phyloP scores from a whole-genome alignment of 345 rosid genomes.

The Gossypium sturtianum region DNA sequence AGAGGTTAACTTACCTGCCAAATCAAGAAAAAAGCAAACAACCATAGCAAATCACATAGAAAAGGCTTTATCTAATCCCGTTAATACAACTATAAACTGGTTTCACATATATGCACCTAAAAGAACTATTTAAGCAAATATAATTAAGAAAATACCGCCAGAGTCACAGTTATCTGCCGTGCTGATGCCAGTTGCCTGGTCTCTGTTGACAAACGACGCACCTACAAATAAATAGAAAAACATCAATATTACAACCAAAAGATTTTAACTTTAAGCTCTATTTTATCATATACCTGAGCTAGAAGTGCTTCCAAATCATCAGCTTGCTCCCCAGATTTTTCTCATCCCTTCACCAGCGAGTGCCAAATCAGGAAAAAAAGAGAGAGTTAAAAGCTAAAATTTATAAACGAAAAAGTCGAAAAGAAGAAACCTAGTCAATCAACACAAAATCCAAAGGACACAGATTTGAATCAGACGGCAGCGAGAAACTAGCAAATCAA shows the following conservation, averaged over 20 bases:
- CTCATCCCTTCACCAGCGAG: constrained; percentile 53
- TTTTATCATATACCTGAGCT: constrained; percentile 47
- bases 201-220: constrained; percentile 59
- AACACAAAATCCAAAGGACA: not conserved
- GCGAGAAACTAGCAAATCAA: not conserved
- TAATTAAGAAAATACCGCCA: constrained; percentile 28
- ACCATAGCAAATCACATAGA: not conserved
- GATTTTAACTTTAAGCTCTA: not conserved
- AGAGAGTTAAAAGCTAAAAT: not conserved
- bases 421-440: not conserved
- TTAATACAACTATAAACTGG: not conserved
- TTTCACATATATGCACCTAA: not conserved
- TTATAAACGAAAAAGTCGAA: not conserved
- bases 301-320: constrained; percentile 61
- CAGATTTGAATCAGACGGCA: not conserved
- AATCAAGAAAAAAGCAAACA: not conserved
- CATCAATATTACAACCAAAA: not conserved
- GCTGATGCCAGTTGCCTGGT: constrained; percentile 57
- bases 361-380: constrained; percentile 13
- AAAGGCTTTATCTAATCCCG: not conserved
- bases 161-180: constrained; percentile 67
- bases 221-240: constrained; percentile 27
- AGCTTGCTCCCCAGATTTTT: constrained; percentile 45
- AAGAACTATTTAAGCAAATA: not conserved
- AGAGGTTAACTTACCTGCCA: constrained; percentile 50